These are phyloP conservation scores for Clarireedia paspali DNA, from an alignment of 2,329 filamentous ascomycete genomes.

Conservation along the genomic window DNA sequence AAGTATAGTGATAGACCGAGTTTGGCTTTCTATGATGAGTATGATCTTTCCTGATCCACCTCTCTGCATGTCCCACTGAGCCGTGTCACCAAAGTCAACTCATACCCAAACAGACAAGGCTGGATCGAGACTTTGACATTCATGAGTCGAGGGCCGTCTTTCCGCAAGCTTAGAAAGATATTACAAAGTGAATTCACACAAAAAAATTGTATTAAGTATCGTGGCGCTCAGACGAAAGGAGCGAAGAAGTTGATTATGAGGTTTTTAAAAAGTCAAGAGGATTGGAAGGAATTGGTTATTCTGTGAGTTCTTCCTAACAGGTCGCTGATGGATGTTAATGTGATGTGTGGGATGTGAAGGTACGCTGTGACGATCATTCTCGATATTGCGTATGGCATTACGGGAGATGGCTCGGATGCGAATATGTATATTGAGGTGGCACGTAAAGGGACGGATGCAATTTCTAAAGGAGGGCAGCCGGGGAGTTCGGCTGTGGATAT, in stretches of 20 bases:
- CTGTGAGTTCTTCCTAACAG: background rate
- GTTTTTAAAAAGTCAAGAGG: background rate
- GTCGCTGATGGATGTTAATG: background rate
- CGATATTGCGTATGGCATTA: constrained; percentile 37
- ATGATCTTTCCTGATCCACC: background rate
- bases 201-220: constrained; percentile 30
- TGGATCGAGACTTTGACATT: constrained; percentile 41
- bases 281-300: background rate
- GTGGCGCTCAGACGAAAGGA: constrained; percentile 28
- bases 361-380: constrained; percentile 36
- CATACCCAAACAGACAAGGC: constrained; percentile 20
- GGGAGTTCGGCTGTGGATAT: constrained; percentile 37
- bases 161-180: constrained; percentile 36
- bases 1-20: constrained; percentile 39
- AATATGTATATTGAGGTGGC: constrained; percentile 34
- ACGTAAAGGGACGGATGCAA: constrained; percentile 20
- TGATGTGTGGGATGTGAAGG: constrained; percentile 14
- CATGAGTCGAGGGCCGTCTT: constrained; percentile 34
- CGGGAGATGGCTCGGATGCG: constrained; percentile 31
- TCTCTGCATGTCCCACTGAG: background rate
- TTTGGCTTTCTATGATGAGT: constrained; percentile 28
- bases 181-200: constrained; percentile 38
- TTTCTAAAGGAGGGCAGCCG: constrained; percentile 22
- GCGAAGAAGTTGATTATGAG: constrained; percentile 9
- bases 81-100: background rate